A percentile compares a stretch with the other conserved stretches of the same genome.
Evolutionary conservation across 140 eudicot species (phyloP).

Genomic region (Erigeron philadelphicus): DNA sequence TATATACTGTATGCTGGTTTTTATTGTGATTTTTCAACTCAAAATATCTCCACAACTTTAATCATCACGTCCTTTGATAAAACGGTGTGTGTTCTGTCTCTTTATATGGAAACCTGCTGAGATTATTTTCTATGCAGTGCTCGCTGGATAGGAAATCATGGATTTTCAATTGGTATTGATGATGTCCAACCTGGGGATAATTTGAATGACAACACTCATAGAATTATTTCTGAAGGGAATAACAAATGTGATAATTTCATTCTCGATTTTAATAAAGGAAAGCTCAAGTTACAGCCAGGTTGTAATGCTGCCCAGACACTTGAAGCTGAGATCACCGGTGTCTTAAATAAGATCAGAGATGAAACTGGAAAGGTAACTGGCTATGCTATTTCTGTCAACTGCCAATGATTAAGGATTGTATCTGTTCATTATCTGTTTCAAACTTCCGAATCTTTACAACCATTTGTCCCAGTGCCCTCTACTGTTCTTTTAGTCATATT

Average conservation of each 20-base stretch:
- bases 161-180: constrained; percentile 93
- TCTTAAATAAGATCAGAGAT: constrained; percentile 65
- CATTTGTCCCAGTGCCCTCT: background rate
- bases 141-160: constrained; percentile 98
- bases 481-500: background rate
- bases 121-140: constrained; percentile 54
- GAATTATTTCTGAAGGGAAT: constrained; percentile 44
- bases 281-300: constrained; percentile 70
- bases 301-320: constrained; percentile 87
- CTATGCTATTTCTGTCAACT: background rate
- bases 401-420: background rate
- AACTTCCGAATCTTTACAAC: background rate
- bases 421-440: constrained; percentile 1
- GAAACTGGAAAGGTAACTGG: constrained; percentile 54
- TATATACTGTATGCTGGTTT: background rate
- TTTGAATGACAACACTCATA: constrained; percentile 42
- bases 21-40: background rate
- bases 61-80: background rate
- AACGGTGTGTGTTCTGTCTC: constrained; percentile 7
- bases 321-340: constrained; percentile 63
- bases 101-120: constrained; percentile 6
- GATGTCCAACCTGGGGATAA: constrained; percentile 79
- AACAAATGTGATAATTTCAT: constrained; percentile 50
- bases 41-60: background rate
- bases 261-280: constrained; percentile 46